Conservation (phyloP, 129 eudicot species). For the Saposhnikovia divaricata region DNA sequence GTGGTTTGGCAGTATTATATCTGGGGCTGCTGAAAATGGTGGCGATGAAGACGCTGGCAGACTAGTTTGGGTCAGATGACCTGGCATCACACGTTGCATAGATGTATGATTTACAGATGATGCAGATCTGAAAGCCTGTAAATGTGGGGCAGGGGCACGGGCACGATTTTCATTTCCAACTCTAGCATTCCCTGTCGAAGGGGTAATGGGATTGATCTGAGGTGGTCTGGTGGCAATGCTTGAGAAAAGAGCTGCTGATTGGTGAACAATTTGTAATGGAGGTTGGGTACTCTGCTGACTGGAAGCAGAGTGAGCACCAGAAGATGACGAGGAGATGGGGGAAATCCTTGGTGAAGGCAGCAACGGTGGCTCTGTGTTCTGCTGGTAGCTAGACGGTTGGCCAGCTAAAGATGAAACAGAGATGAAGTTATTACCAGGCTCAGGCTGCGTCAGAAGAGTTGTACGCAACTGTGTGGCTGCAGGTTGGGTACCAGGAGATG, state of each 20-base stretch:
- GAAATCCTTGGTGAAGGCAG: background rate
- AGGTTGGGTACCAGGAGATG: slow-evolving; percentile 1
- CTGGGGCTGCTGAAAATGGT: background rate
- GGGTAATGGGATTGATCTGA: slow-evolving; percentile 36
- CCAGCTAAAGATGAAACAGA: slow-evolving; percentile 3
- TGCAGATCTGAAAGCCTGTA: slow-evolving; percentile 44
- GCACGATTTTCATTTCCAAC: slow-evolving; percentile 44
- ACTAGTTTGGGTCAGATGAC: slow-evolving; percentile 22
- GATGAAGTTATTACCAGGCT: background rate
- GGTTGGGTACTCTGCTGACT: slow-evolving; percentile 16
- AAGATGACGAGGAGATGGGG: background rate
- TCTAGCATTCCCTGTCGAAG: slow-evolving; percentile 22
- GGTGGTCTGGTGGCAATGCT: slow-evolving; percentile 38
- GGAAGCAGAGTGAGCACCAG: slow-evolving; percentile 6
- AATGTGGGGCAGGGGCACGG: slow-evolving; percentile 77
- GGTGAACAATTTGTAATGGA: slow-evolving; percentile 40
- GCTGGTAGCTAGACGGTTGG: slow-evolving; percentile 9
- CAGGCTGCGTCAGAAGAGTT: background rate
- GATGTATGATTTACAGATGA: slow-evolving; percentile 18
- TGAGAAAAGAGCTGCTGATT: slow-evolving; percentile 43
- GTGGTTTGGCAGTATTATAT: slow-evolving; percentile 17
- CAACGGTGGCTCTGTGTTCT: background rate
- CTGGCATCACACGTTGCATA: slow-evolving; percentile 18
- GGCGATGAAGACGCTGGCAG: slow-evolving; percentile 6
- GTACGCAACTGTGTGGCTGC: slow-evolving; percentile 11